Conservation (phyloP, 345 rosid genomes). For the Brassica rapa region DNA sequence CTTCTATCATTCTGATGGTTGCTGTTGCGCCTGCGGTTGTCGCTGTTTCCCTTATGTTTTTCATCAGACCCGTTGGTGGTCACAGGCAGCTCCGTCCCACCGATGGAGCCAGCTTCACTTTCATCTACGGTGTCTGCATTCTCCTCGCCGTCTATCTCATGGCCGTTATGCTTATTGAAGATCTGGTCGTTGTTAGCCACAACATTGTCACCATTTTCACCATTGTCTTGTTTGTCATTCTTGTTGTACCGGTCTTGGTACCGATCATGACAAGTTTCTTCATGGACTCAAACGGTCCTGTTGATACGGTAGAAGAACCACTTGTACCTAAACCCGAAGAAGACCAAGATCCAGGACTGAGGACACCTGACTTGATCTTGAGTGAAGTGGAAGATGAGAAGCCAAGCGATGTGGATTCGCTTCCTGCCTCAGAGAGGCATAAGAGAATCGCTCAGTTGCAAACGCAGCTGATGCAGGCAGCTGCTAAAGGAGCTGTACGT, state of each 20-base stretch:
- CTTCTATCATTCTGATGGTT: slow-evolving; percentile 91
- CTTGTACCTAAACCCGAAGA: slow-evolving; percentile 54
- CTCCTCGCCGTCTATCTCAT: slow-evolving; percentile 82
- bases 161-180: slow-evolving; percentile 92
- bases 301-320: slow-evolving; percentile 59
- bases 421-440: slow-evolving; percentile 80
- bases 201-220: slow-evolving; percentile 54
- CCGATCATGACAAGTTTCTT: slow-evolving; percentile 62
- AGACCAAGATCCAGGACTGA: slow-evolving; percentile 53
- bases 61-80: slow-evolving; percentile 92
- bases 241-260: slow-evolving; percentile 65
- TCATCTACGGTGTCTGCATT: slow-evolving; percentile 77
- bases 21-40: slow-evolving; percentile 93
- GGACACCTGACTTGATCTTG: slow-evolving; percentile 52
- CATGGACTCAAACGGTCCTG: slow-evolving; percentile 44
- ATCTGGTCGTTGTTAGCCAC: slow-evolving; percentile 61
- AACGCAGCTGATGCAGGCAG: slow-evolving; percentile 72
- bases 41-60: slow-evolving; percentile 70
- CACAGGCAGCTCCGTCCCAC: slow-evolving; percentile 77
- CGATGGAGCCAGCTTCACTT: slow-evolving; percentile 64
- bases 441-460: slow-evolving; percentile 87
- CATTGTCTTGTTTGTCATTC: slow-evolving; percentile 58
- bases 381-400: slow-evolving; percentile 98
- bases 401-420: slow-evolving; percentile 81
- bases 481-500: slow-evolving; percentile 91